Conservation (phyloP, 345 rosid genomes). For the Eucalyptus tenuipes region DNA sequence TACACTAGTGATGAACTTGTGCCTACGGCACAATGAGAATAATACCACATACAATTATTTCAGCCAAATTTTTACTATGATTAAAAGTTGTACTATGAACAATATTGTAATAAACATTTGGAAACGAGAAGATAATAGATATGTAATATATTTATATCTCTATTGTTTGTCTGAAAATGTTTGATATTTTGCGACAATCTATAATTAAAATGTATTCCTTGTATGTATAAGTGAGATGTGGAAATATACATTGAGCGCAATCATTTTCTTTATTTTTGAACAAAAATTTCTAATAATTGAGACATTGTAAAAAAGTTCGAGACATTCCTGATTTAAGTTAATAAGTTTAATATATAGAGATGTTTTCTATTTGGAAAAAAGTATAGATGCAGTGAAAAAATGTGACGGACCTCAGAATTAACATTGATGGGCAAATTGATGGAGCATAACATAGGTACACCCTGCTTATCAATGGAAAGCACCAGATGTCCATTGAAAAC, state of each 20-base stretch:
- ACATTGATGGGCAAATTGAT: constrained; percentile 46
- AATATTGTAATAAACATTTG: background rate
- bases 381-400: background rate
- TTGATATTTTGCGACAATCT: background rate
- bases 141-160: background rate
- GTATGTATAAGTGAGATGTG: background rate
- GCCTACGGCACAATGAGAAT: background rate
- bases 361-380: background rate
- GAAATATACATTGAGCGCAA: background rate
- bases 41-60: background rate
- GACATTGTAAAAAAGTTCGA: background rate
- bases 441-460: constrained; percentile 56
- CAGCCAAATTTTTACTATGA: background rate
- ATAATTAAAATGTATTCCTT: background rate
- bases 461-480: constrained; percentile 43
- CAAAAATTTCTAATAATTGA: background rate
- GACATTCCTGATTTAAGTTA: background rate
- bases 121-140: background rate
- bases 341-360: background rate
- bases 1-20: background rate
- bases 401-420: constrained; percentile 24
- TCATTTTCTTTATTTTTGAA: background rate
- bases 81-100: background rate
- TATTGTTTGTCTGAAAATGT: background rate
- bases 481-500: constrained; percentile 66